Conservation (phyloP, 257 asterid genomes). For the Buddleja alternifolia region DNA sequence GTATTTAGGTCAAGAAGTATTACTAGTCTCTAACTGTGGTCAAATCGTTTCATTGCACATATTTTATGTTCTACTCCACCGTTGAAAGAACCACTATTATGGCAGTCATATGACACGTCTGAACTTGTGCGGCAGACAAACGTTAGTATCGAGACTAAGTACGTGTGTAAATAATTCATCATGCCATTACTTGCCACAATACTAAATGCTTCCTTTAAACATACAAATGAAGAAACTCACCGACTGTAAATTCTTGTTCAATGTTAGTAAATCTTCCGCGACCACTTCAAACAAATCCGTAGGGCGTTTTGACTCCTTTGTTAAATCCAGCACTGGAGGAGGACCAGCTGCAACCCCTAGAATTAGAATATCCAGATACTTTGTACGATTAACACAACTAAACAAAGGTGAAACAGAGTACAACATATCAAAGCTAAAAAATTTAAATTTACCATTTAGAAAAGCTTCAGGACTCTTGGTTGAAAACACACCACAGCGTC, state of each 20-base stretch:
- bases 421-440: constrained; percentile 1
- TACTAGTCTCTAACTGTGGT: background rate
- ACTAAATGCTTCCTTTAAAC: background rate
- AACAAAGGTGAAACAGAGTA: background rate
- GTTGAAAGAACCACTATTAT: background rate
- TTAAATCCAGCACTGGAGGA: constrained; percentile 59
- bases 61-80: background rate
- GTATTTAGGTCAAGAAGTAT: background rate
- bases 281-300: constrained; percentile 76
- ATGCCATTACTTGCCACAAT: too few relatives aligned
- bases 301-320: constrained; percentile 40
- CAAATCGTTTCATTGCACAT: background rate
- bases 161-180: too few relatives aligned
- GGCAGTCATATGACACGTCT: background rate
- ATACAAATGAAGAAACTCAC: constrained; percentile 53
- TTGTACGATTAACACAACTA: background rate
- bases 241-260: constrained; percentile 78
- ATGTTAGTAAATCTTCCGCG: constrained; percentile 72
- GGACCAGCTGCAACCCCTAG: constrained; percentile 58
- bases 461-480: constrained; percentile 66
- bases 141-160: too few relatives aligned
- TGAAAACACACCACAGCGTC: constrained; percentile 61
- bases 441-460: constrained; percentile 52
- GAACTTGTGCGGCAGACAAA: too few relatives aligned
- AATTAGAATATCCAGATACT: constrained; percentile 28